Evolutionary conservation across 108 stramenopile genomes (phyloP).

Genomic region (Skeletonema grethae): DNA sequence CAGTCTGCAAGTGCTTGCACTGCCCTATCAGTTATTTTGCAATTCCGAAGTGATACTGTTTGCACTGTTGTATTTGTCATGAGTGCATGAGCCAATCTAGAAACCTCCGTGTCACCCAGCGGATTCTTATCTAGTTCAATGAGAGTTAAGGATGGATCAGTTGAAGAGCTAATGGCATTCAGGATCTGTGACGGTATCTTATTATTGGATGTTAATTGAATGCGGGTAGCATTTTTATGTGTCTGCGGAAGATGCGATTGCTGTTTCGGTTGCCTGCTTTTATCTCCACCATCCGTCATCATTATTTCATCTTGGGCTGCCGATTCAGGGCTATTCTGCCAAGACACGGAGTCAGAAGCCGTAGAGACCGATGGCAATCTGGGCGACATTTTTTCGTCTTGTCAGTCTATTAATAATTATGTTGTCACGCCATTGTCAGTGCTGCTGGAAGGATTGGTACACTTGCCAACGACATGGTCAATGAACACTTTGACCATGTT

Average conservation of each 20-base stretch:
- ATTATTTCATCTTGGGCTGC: neutral
- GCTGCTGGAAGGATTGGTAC: too few species aligned
- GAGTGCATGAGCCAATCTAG: slow-evolving; percentile 22
- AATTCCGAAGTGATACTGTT: slow-evolving; percentile 1
- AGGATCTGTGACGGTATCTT: slow-evolving; percentile 22
- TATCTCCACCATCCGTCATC: neutral
- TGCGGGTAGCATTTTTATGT: neutral
- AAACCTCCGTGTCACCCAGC: slow-evolving; percentile 21
- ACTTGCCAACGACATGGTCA: too few species aligned
- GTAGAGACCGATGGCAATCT: neutral
- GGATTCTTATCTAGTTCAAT: slow-evolving; percentile 12
- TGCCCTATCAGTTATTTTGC: slow-evolving; percentile 14
- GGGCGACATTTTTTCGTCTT: neutral
- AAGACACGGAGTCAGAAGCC: neutral
- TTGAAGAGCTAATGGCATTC: slow-evolving; percentile 13
- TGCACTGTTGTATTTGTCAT: slow-evolving; percentile 14
- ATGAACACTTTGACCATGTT: too few species aligned
- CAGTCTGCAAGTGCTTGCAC: slow-evolving; percentile 6
- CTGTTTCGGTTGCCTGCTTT: neutral
- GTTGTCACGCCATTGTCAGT: too few species aligned
- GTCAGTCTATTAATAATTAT: too few species aligned
- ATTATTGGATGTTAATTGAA: slow-evolving; percentile 15
- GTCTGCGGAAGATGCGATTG: neutral
- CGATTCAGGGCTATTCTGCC: neutral
- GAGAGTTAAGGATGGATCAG: slow-evolving; percentile 15